phyloP scores from a whole-genome alignment of 495 filamentous ascomycete genomes.

The Choiromyces venosus region DNA sequence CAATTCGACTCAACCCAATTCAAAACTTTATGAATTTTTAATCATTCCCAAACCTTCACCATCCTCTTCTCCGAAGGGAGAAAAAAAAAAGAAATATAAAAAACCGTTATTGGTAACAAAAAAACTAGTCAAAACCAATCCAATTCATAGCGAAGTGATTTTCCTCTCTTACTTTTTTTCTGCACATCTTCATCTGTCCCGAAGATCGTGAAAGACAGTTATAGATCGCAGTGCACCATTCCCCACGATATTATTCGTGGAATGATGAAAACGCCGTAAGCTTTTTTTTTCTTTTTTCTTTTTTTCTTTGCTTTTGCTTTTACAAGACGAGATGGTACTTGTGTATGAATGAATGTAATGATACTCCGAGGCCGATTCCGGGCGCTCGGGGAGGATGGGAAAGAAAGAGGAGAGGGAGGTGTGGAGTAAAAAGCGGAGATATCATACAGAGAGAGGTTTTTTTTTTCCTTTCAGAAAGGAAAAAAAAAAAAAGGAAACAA shows the following conservation, averaged over 20 bases:
- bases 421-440: neutral
- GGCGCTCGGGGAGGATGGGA: neutral
- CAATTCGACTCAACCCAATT: no score
- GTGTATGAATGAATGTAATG: neutral
- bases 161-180: constrained; percentile 9
- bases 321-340: neutral
- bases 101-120: constrained; percentile 5
- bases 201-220: constrained; percentile 36
- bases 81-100: constrained; percentile 7
- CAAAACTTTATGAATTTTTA: neutral
- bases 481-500: neutral
- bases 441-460: constrained; percentile 12
- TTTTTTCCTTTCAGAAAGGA: neutral
- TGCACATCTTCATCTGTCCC: constrained; percentile 34
- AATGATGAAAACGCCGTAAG: neutral
- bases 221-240: constrained; percentile 28
- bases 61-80: neutral
- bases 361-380: neutral
- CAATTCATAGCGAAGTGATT: neutral
- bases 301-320: neutral
- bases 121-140: neutral
- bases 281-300: neutral
- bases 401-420: neutral
- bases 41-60: neutral
- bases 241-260: constrained; percentile 2